Evolutionary conservation across 306 rosid species (phyloP), one percentile per base, ranked within the genome.

Genomic region (Astragalus glycyphyllos): DNA sequence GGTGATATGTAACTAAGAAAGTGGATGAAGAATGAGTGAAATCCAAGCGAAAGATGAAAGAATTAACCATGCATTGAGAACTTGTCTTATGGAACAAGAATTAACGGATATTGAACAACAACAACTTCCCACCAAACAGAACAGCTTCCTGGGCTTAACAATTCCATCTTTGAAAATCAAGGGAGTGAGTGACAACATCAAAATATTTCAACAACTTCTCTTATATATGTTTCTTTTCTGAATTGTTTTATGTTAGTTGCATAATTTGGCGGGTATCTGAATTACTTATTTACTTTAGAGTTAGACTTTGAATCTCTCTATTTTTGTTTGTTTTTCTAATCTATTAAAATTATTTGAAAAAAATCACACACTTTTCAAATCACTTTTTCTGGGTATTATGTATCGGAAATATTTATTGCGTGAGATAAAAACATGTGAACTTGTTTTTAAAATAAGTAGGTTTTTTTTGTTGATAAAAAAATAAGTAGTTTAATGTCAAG

Each of bases 11-110:
- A 26, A 26, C 29, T 72, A 38, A 58, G 74, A 35, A 69, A 69
- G 68, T 46, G 48, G 82, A 87, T 35, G 87, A 86, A 86, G 35
- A 83, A 87, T 45, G 87, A 88, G 98, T 92, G 82, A 45, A 77
- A 77, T 49, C 64, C 14, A 92, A 84, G 98, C 90, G 58, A 87
- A 78, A 81, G 75, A 6, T 66, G 80, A 81, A 81, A 81, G n/a
- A 77, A 83, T 65, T 60, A 82, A 76, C 73, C 57, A 65, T 69
- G 84, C 69, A 74, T 35, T 47, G 20, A 12, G 73, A 69, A 81
- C 70, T 42, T 83, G 84, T 77, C 94, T 87, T 83, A 40, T 15
- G 74, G 74, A 74, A 50, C 84, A 86, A 86, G 90, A 77, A 83
- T 82, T 54, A 51, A 51, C 64, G 2, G 5, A 56, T 71, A 20